These are phyloP conservation scores for Lactifluus rugatus DNA, from an alignment of 768 basidiomycete species.

Conservation along the genomic window DNA sequence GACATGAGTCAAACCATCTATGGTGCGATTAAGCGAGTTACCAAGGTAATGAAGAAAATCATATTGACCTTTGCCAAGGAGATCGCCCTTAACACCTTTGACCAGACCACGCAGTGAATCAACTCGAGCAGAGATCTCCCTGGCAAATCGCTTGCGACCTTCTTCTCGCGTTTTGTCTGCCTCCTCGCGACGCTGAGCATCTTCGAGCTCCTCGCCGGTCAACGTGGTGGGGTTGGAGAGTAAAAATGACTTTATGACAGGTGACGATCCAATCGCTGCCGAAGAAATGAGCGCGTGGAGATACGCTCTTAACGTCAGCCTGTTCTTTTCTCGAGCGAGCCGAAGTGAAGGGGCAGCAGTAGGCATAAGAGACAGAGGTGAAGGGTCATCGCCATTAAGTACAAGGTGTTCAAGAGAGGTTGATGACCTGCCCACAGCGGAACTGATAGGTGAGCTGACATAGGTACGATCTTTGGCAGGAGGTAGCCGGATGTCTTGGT, in stretches of 20 bases:
- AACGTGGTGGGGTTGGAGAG: constrained; percentile 65
- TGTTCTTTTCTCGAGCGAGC: constrained; percentile 86
- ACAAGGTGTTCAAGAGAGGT: constrained; percentile 3
- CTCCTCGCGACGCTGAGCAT: constrained; percentile 72
- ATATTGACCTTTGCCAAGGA: constrained; percentile 68
- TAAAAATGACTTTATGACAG: constrained; percentile 80
- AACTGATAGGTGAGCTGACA: constrained; percentile 37
- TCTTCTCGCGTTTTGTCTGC: constrained; percentile 84
- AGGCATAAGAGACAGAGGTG: constrained; percentile 16
- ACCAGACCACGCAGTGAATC: constrained; percentile 78
- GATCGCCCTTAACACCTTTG: constrained; percentile 83
- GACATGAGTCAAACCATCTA: constrained; percentile 82
- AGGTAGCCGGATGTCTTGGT: constrained; percentile 69
- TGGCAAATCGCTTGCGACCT: constrained; percentile 73
- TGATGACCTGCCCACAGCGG: constrained; percentile 23
- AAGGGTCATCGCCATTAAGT: constrained; percentile 22
- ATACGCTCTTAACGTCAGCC: constrained; percentile 88
- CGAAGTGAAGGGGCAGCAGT: constrained; percentile 26
- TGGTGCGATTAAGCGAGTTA: constrained; percentile 1
- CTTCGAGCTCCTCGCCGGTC: constrained; percentile 63
- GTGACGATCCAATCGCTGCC: constrained; percentile 68
- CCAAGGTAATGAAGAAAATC: neutral
- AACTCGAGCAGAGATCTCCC: constrained; percentile 78
- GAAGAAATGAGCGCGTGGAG: constrained; percentile 70
- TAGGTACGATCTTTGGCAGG: constrained; percentile 83